Conservation (phyloP, 139 green algal species). For the Spirogloea muscicola region DNA sequence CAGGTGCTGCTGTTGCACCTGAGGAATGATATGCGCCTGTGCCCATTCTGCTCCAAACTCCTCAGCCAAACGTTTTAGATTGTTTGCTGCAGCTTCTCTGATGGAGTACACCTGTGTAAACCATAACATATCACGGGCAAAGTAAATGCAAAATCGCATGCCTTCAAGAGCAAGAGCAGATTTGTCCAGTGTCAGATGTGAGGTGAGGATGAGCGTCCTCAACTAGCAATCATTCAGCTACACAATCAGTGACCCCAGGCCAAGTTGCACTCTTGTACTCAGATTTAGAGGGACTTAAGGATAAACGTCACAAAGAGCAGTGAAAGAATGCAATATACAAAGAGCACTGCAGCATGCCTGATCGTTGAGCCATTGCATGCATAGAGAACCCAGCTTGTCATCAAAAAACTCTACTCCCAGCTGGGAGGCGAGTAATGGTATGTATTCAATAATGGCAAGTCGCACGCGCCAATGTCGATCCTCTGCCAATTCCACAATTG, state of each 20-base stretch:
- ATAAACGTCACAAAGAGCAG: no score
- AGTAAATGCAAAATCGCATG: no score
- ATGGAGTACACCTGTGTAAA: slow-evolving; percentile 70
- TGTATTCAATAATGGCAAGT: slow-evolving; percentile 97
- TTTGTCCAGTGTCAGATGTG: no score
- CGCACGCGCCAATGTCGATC: slow-evolving; percentile 98
- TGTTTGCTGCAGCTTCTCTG: slow-evolving; percentile 82
- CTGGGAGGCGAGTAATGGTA: slow-evolving; percentile 91
- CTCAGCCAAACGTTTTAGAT: slow-evolving; percentile 79
- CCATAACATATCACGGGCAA: background rate
- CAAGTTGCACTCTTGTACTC: no score
- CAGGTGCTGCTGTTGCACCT: slow-evolving; percentile 30
- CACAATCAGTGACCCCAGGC: no score
- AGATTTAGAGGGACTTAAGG: no score
- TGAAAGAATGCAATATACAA: no score
- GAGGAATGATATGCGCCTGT: slow-evolving; percentile 79
- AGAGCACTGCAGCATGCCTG: slow-evolving; percentile 60
- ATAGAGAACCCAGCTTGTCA: slow-evolving; percentile 88
- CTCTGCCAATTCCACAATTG: slow-evolving; percentile 93
- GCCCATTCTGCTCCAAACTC: slow-evolving; percentile 95
- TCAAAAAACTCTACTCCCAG: slow-evolving; percentile 64
- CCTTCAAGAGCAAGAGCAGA: no score
- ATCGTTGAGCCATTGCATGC: slow-evolving; percentile 92
- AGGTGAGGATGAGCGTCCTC: no score
- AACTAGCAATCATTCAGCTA: no score